These are phyloP conservation scores for Geotrichum armillariae DNA, from an alignment of 1,139 yeast species.

Conservation along the genomic window DNA sequence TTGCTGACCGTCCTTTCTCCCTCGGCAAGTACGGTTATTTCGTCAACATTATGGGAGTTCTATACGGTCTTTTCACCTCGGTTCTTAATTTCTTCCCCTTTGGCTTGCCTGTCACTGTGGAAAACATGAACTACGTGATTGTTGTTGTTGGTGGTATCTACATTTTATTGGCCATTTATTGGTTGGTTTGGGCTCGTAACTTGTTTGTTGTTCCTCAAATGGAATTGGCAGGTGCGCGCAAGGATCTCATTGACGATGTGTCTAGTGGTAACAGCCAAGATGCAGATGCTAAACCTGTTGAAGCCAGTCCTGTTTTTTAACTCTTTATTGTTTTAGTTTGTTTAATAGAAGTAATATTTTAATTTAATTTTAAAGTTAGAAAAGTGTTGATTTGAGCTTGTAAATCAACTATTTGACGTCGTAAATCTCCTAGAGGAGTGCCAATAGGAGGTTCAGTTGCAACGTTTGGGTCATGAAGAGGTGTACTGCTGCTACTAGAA, in stretches of 20 bases:
- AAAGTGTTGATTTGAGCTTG: constrained; percentile 4
- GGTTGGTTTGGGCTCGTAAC: constrained; percentile 20
- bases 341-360: not conserved
- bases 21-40: constrained; percentile 63
- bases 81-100: constrained; percentile 72
- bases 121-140: constrained; percentile 72
- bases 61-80: constrained; percentile 61
- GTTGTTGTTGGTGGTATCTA: constrained; percentile 41
- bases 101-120: constrained; percentile 59
- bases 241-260: not conserved
- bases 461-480: constrained; percentile 9
- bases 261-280: not conserved
- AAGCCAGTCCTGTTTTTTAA: not conserved
- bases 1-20: constrained; percentile 70
- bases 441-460: constrained; percentile 16
- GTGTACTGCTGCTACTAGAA: no score
- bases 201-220: constrained; percentile 21
- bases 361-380: not conserved
- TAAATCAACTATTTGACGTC: constrained; percentile 11
- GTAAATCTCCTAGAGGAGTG: constrained; percentile 10
- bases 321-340: no score
- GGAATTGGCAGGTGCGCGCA: constrained; percentile 12
- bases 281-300: not conserved
- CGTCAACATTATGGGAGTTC: constrained; percentile 57
- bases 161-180: constrained; percentile 18